Evolutionary conservation across 2,329 filamentous ascomycete genomes (phyloP), one percentile per base, ranked within the genome.

Genomic region (Lasiodiplodia sp.): DNA sequence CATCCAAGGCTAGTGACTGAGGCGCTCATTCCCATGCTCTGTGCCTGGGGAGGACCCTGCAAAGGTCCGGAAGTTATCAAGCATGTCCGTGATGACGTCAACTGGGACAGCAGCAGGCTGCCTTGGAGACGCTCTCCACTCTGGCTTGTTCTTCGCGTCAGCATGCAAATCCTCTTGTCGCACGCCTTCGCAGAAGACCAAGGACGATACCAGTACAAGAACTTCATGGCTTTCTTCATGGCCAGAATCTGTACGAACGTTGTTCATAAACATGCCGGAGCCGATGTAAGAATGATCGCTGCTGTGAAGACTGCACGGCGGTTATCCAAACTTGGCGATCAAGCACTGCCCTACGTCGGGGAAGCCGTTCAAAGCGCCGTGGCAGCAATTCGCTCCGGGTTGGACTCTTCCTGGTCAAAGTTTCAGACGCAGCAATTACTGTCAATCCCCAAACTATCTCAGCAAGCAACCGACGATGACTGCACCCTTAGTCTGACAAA

Each of bases 1-100:
- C 66, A 86, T 66, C 87, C 87, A 0, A 78, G 74, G 2, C 77
- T 88, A 14, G 80, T 90, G 0, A 88, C 85, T 0, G 83, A 88
- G 51, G 79, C 86, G 8, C 74, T 88, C 0, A 77, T 66, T 5
- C 37, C 11, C 23, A 44, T 40, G 23, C n/a, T 66, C 6, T 31
- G 28, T 7, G 28, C 31, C 2, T 55, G 38, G 16, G 63, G 63
- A 7, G 31, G 25, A 0, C 37, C 49, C 25, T 28, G 31, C 11
- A 23, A 74, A 0, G 71, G 72, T 0, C 7, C 65, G 0, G 75
- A 77, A 0, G 76, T 88, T 14, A 75, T 71, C 56, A 88, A 88
- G 68, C 78, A 83, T 28, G 83, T 82, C 1, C 80, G 84, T 1
- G 85, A 88, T 47, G 85, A 88, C 25, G 81, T 87, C 2, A 68